Base-by-base conservation (phyloP, 768 basidiomycete genomes). In the Rhodotorula kratochvilovae region DNA sequence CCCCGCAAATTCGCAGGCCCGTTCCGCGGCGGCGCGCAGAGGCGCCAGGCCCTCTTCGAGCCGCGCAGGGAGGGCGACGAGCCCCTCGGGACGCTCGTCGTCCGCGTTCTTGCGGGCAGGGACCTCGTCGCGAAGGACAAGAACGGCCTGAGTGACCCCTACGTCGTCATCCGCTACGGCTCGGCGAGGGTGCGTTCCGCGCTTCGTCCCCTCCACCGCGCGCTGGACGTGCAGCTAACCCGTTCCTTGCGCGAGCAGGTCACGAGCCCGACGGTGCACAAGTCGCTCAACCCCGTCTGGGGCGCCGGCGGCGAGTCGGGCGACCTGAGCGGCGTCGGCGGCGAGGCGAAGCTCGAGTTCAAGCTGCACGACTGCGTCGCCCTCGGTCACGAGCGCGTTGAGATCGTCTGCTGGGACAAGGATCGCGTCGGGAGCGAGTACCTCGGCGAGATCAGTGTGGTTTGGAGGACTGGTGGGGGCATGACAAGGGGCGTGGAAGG, bases 371-470 rank as follows among this genome's bases (percentile, higher is more conserved):
- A 74, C 46, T 66, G 61, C 29, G 36, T 70, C 46, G 73, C 61
- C 10, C 31, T 70, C 33, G 67, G 63, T 4, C 23, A 61, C 3
- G 70, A 73, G 46, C 54, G 81, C 6, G 43, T 97, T 54, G 93
- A 97, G 80, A 82, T 92, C 45, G 88, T 96, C 21, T 84, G 93
- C 0, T 99, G 95, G 94, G 93, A 94, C 81, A 92, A 89, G 82
- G 94, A 97, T 80, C 79, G 82, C 43, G 83, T 90, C 74, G 86
- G 84, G 77, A 96, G 93, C 82, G 95, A 97, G 56, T 99, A 96
- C 79, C 84, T 99, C 25, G 96, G 96, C 25, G 95, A 99, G 80
- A 85, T 86, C 10, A 85, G 88, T 1, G 74, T 97, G 85, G 87
- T 0, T 79, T 95, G n/a, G 88, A 88, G 29, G 87, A 90, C 45